phyloP scores from a whole-genome alignment of 2,329 filamentous ascomycete genomes.

The Colletotrichum camelliae region DNA sequence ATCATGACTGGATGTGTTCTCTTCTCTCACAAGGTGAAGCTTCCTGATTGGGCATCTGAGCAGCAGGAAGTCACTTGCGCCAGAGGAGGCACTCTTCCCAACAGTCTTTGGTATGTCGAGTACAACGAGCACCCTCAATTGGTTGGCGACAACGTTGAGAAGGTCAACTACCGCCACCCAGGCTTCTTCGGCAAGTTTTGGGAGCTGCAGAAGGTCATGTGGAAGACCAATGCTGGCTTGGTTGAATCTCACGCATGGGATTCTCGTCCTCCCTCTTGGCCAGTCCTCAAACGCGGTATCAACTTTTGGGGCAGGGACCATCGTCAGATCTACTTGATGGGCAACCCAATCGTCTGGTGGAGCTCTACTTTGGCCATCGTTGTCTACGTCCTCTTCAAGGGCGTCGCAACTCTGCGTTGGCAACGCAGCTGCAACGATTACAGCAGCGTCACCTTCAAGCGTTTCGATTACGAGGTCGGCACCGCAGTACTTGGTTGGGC shows the following conservation, averaged over 20 bases:
- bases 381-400: conserved; percentile 85
- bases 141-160: conserved; percentile 73
- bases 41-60: conserved; percentile 96
- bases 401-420: conserved; percentile 86
- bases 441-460: conserved; percentile 81
- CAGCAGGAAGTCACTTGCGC: conserved; percentile 99
- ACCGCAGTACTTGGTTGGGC: conserved; percentile 92
- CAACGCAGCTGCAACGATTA: conserved; percentile 94
- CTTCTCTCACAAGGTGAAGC: conserved; percentile 99
- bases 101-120: conserved; percentile 97
- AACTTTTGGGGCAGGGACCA: conserved; percentile 98
- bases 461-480: conserved; percentile 97
- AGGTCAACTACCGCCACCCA: conserved; percentile 93
- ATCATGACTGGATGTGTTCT: conserved; percentile 96
- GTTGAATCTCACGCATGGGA: conserved; percentile 98
- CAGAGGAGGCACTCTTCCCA: conserved; percentile 86
- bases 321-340: conserved; percentile 94
- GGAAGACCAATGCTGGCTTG: conserved; percentile 95
- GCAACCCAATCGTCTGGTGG: conserved; percentile 96
- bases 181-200: conserved; percentile 98
- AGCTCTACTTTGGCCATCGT: conserved; percentile 79
- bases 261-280: conserved; percentile 92
- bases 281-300: conserved; percentile 89
- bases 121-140: conserved; percentile 85
- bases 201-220: conserved; percentile 98